phyloP scores from a whole-genome alignment of 78 protist genomes.

The Dictyostelium intermedium region DNA sequence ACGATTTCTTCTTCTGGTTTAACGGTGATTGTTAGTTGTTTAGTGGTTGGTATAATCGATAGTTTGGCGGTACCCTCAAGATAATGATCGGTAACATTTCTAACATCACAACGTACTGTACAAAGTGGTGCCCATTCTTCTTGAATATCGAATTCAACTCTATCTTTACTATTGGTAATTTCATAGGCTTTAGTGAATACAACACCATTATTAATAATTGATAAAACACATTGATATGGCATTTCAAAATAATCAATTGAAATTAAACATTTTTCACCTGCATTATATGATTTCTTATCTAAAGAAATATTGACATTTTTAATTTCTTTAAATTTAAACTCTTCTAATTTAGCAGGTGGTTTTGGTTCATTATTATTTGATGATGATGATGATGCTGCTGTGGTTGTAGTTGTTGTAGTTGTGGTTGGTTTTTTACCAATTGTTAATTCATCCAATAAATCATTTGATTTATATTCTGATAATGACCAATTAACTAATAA shows the following conservation, averaged over 20 bases:
- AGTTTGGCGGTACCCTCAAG: not conserved
- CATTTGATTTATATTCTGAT: not conserved
- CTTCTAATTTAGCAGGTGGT: not conserved
- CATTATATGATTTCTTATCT: slow-evolving; percentile 21
- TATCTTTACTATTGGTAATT: not conserved
- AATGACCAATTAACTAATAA: slow-evolving; percentile 29
- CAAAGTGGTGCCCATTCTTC: slow-evolving; percentile 61
- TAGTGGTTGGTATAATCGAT: not conserved
- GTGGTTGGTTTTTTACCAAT: not conserved
- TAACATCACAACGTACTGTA: slow-evolving; percentile 12
- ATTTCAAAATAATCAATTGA: not conserved
- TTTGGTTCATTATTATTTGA: not conserved
- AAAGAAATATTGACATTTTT: not conserved
- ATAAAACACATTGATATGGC: slow-evolving; percentile 15
- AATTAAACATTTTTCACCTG: slow-evolving; percentile 10
- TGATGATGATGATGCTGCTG: not conserved
- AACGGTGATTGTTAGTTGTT: slow-evolving; percentile 1
- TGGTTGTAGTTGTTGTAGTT: not conserved
- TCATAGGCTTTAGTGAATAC: slow-evolving; percentile 25
- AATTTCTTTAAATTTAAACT: slow-evolving; percentile 2
- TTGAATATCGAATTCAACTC: not conserved
- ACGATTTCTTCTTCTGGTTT: slow-evolving; percentile 74
- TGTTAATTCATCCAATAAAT: not conserved
- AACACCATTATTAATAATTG: slow-evolving; percentile 47
- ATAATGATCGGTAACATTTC: not conserved